These are phyloP conservation scores for Cenchrus purpureus DNA, from an alignment of 176 grass and related monocot species.

Conservation along the genomic window DNA sequence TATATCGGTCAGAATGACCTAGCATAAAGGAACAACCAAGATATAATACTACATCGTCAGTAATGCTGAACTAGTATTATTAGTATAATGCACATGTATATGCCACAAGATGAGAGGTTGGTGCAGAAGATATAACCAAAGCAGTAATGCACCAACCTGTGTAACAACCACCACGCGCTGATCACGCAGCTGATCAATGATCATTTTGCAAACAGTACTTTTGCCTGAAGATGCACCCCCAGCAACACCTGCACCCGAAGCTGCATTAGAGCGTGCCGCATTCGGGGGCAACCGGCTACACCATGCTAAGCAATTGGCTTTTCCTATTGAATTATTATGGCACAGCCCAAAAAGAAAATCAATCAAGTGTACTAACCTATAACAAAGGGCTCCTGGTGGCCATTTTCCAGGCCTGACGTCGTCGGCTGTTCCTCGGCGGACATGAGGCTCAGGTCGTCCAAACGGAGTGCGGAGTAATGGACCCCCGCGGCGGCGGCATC, in stretches of 20 bases:
- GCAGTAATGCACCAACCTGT: conserved; percentile 55
- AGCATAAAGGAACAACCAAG: neutral
- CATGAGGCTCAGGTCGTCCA: conserved; percentile 45
- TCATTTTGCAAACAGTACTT: conserved; percentile 92
- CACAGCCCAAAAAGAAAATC: neutral
- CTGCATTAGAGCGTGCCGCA: neutral
- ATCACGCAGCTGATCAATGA: conserved; percentile 89
- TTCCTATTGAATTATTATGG: neutral
- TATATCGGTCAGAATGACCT: neutral
- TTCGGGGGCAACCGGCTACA: neutral
- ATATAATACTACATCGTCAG: neutral
- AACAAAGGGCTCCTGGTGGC: conserved; percentile 85
- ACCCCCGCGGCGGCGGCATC: conserved; percentile 59
- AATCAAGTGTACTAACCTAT: conserved; percentile 67
- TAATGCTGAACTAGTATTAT: neutral
- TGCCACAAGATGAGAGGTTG: neutral
- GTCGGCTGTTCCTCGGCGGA: conserved; percentile 59
- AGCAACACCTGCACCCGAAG: conserved; percentile 65
- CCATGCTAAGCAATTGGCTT: neutral
- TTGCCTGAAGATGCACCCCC: conserved; percentile 87
- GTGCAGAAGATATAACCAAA: neutral
- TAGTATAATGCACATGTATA: neutral
- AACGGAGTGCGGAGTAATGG: conserved; percentile 62
- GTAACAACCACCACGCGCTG: conserved; percentile 86
- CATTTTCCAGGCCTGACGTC: conserved; percentile 69